These are phyloP conservation scores for Drechslerella coelobrocha DNA, from an alignment of 2,329 filamentous ascomycete species.

Conservation along the genomic window DNA sequence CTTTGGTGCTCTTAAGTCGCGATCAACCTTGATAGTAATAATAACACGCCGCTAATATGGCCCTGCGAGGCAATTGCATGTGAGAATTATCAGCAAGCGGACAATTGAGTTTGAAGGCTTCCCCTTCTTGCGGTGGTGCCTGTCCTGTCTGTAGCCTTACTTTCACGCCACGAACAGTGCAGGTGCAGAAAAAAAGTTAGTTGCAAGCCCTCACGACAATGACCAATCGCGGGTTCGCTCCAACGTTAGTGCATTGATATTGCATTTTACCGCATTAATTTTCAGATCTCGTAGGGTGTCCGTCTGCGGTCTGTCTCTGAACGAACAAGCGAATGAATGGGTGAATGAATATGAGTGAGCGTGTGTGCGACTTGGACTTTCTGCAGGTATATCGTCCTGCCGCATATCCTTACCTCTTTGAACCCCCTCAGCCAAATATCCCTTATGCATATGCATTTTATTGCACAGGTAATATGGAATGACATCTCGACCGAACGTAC, in stretches of 20 bases:
- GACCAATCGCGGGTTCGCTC: constrained; percentile 1
- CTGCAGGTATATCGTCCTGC: not conserved
- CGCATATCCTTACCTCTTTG: too few relatives aligned
- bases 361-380: not conserved
- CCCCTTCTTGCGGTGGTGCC: too few relatives aligned
- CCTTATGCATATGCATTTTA: constrained; percentile 5
- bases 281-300: not conserved
- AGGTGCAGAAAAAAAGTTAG: not conserved
- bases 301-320: not conserved
- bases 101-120: not conserved
- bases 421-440: not conserved
- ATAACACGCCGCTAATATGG: too few relatives aligned
- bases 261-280: not conserved
- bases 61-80: not conserved
- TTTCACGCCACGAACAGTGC: not conserved
- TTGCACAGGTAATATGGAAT: not conserved
- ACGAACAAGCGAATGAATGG: too few relatives aligned
- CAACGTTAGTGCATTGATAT: not conserved
- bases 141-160: not conserved
- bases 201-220: not conserved
- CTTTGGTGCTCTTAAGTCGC: too few relatives aligned
- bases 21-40: too few relatives aligned
- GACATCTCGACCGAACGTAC: too few relatives aligned
- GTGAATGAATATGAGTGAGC: not conserved
- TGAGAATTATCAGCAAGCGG: not conserved